Evolutionary conservation across 2,329 filamentous ascomycete species (phyloP).

Genomic region (Aspergillus oerlinghausenensis): DNA sequence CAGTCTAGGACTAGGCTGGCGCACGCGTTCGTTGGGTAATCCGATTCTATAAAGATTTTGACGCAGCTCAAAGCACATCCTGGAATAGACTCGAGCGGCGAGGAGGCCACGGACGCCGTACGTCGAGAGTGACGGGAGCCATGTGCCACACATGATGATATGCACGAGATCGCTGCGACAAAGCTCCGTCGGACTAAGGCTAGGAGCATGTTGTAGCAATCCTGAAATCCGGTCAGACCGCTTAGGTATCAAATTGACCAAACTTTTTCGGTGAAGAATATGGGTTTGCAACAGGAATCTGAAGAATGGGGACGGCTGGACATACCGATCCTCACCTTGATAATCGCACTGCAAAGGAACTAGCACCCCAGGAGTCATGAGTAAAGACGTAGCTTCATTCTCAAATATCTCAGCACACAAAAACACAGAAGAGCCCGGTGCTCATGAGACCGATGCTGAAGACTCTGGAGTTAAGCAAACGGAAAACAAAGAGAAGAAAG

Average conservation of each 20-base stretch:
- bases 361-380: slow-evolving; percentile 22
- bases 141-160: slow-evolving; percentile 20
- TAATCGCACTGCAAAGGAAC: slow-evolving; percentile 14
- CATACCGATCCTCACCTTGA: slow-evolving; percentile 13
- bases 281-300: not conserved
- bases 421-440: not conserved
- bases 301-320: not conserved
- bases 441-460: not conserved
- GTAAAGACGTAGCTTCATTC: slow-evolving; percentile 20
- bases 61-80: slow-evolving; percentile 60
- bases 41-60: slow-evolving; percentile 56
- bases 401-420: slow-evolving; percentile 1
- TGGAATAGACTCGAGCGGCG: slow-evolving; percentile 47
- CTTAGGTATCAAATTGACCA: not conserved
- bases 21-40: slow-evolving; percentile 52
- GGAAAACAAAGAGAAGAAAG: slow-evolving; percentile 1
- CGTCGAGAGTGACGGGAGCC: slow-evolving; percentile 12
- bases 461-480: not conserved
- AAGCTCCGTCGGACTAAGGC: slow-evolving; percentile 24
- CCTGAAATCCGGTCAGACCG: slow-evolving; percentile 15
- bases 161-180: slow-evolving; percentile 19
- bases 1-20: slow-evolving; percentile 54
- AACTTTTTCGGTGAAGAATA: not conserved
- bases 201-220: slow-evolving; percentile 33
- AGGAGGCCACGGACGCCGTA: slow-evolving; percentile 14